These are phyloP conservation scores for Zostera marina DNA, from an alignment of 116 monocot genomes.

Conservation along the genomic window DNA sequence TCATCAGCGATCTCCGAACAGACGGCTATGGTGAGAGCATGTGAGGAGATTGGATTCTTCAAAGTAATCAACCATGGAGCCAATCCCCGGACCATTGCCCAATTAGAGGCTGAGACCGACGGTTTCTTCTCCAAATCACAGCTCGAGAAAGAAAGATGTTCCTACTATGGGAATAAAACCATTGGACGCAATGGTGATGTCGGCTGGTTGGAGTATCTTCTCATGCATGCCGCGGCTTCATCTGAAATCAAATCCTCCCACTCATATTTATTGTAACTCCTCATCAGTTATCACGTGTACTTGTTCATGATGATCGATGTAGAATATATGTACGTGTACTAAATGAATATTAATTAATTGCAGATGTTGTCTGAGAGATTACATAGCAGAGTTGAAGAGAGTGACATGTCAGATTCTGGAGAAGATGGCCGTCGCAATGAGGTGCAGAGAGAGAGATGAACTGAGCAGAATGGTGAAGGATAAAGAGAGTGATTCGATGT, in stretches of 20 bases:
- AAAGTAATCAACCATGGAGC: constrained; percentile 50
- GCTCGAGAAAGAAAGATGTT: constrained; percentile 36
- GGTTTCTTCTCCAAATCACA: constrained; percentile 34
- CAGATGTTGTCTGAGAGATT: constrained; percentile 29
- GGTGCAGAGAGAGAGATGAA: constrained; percentile 16
- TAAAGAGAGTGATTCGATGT: constrained; percentile 36
- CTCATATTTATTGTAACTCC: background rate
- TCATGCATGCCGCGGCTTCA: constrained; percentile 13
- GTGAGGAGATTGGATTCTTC: constrained; percentile 54
- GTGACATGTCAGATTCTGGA: constrained; percentile 26
- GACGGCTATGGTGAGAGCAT: constrained; percentile 26
- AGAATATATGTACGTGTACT: too few relatives aligned
- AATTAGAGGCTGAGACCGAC: constrained; percentile 28
- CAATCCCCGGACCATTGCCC: constrained; percentile 7
- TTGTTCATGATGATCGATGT: too few relatives aligned
- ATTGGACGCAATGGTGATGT: constrained; percentile 53
- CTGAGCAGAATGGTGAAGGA: constrained; percentile 40
- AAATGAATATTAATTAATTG: background rate
- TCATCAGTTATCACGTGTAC: too few relatives aligned
- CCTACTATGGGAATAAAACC: constrained; percentile 45
- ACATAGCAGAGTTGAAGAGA: constrained; percentile 19
- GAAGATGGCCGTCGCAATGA: constrained; percentile 45
- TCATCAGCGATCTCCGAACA: background rate
- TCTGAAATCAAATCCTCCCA: background rate
- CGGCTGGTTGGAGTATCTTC: constrained; percentile 67